phyloP scores from a whole-genome alignment of 2,329 filamentous ascomycete species.

The Nemania sp. region DNA sequence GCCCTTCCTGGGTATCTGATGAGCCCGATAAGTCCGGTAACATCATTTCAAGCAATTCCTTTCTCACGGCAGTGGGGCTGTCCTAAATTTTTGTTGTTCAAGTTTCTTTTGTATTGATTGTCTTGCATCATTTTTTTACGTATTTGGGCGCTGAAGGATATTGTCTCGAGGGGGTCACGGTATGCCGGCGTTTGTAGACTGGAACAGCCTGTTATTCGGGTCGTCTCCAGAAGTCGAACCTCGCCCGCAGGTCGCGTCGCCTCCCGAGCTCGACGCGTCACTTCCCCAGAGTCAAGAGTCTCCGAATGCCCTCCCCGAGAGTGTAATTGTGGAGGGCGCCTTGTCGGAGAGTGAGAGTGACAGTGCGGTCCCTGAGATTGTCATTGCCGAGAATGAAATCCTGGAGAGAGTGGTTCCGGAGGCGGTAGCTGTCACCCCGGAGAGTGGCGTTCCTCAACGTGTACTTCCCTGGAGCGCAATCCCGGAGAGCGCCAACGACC shows the following conservation, averaged over 20 bases:
- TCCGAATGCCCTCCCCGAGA: slow-evolving; percentile 12
- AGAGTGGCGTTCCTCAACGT: not conserved
- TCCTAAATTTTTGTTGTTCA: slow-evolving; percentile 32
- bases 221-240: slow-evolving; percentile 26
- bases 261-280: slow-evolving; percentile 32
- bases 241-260: slow-evolving; percentile 27
- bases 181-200: slow-evolving; percentile 43
- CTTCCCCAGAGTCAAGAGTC: slow-evolving; percentile 12
- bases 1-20: slow-evolving; percentile 33
- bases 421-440: slow-evolving; percentile 3
- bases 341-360: slow-evolving; percentile 14
- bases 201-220: slow-evolving; percentile 42
- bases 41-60: slow-evolving; percentile 23
- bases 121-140: slow-evolving; percentile 18
- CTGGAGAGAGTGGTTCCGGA: slow-evolving; percentile 1
- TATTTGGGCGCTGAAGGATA: slow-evolving; percentile 27
- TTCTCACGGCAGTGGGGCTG: slow-evolving; percentile 35
- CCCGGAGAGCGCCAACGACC: slow-evolving; percentile 15
- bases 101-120: slow-evolving; percentile 30
- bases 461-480: slow-evolving; percentile 8
- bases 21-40: slow-evolving; percentile 38
- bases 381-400: not conserved
- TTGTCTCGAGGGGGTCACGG: slow-evolving; percentile 35
- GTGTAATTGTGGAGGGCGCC: slow-evolving; percentile 7
- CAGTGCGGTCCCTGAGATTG: not conserved